Percentiles rank a stretch among this genome's conserved stretches.
Conservation (phyloP, 768 basidiomycete species). For the Tricholoma sp. region DNA sequence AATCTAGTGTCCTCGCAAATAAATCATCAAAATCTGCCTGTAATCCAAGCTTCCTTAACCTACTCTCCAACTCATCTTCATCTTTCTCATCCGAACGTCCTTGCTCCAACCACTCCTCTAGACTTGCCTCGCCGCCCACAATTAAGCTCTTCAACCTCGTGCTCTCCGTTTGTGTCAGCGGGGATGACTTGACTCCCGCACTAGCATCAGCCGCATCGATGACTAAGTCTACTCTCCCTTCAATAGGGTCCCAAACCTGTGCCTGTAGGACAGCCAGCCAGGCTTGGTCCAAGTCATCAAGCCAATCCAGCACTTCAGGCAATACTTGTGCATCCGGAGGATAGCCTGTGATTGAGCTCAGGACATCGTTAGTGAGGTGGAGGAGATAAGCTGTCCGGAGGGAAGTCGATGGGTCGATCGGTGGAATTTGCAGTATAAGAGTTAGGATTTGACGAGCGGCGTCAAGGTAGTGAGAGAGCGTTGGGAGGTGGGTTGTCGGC, state of each 20-base stretch:
- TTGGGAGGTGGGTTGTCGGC: constrained; percentile 47
- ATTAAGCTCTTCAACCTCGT: constrained; percentile 67
- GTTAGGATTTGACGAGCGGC: constrained; percentile 52
- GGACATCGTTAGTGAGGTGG: constrained; percentile 62
- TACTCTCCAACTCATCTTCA: constrained; percentile 30
- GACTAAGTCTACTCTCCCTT: constrained; percentile 32
- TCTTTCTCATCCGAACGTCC: constrained; percentile 19
- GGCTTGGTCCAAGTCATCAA: constrained; percentile 69
- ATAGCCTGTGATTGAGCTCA: constrained; percentile 61
- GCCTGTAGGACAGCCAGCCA: constrained; percentile 63
- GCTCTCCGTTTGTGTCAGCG: constrained; percentile 64
- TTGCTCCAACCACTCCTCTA: constrained; percentile 65
- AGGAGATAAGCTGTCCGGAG: constrained; percentile 66
- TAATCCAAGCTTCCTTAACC: constrained; percentile 47
- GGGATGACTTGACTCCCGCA: constrained; percentile 34
- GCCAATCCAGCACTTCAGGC: constrained; percentile 53
- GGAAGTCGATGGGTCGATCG: constrained; percentile 62
- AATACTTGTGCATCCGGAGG: constrained; percentile 38
- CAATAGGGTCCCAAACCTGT: constrained; percentile 61
- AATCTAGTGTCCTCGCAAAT: constrained; percentile 56
- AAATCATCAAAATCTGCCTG: constrained; percentile 61
- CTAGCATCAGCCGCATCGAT: constrained; percentile 31
- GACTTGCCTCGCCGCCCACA: constrained; percentile 46
- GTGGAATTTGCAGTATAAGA: constrained; percentile 69
- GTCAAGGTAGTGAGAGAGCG: constrained; percentile 54